Percentiles rank a stretch among this genome's conserved stretches.
phyloP scores from a whole-genome alignment of 78 protist species.

The Diacronema lutheri region DNA sequence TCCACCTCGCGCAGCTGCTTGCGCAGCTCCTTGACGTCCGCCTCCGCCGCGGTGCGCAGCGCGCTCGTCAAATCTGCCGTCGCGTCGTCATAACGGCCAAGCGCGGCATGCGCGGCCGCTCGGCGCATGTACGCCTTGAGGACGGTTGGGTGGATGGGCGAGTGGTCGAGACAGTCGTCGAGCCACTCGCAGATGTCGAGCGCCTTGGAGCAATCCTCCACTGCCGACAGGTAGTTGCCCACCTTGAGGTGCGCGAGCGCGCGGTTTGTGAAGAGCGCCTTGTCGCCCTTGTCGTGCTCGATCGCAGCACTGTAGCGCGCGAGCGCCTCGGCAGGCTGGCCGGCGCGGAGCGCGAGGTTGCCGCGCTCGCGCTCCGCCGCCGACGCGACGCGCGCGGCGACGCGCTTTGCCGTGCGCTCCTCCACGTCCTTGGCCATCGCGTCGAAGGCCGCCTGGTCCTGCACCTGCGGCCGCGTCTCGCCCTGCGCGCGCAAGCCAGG shows the following conservation, averaged over 20 bases:
- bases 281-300: background rate
- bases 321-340: conserved; percentile 5
- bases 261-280: background rate
- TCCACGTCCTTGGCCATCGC: conserved; percentile 26
- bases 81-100: background rate
- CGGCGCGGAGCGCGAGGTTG: background rate
- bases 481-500: too few species aligned
- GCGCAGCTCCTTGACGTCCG: background rate
- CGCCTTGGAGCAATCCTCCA: background rate
- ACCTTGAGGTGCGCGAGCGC: background rate
- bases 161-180: background rate
- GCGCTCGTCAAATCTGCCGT: background rate
- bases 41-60: background rate
- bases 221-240: background rate
- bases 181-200: background rate
- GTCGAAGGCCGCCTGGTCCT: conserved; percentile 22
- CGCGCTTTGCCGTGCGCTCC: background rate
- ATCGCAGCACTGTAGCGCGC: background rate
- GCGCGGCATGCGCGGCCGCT: background rate
- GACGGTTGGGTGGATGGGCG: background rate
- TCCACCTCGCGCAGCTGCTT: background rate
- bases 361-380: background rate
- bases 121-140: conserved; percentile 13
- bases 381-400: background rate
- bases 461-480: background rate